Evolutionary conservation across 371 early-diverging fungal species (phyloP), one percentile per base, ranked within the genome.

Genomic region (Chytridium lagenaria): DNA sequence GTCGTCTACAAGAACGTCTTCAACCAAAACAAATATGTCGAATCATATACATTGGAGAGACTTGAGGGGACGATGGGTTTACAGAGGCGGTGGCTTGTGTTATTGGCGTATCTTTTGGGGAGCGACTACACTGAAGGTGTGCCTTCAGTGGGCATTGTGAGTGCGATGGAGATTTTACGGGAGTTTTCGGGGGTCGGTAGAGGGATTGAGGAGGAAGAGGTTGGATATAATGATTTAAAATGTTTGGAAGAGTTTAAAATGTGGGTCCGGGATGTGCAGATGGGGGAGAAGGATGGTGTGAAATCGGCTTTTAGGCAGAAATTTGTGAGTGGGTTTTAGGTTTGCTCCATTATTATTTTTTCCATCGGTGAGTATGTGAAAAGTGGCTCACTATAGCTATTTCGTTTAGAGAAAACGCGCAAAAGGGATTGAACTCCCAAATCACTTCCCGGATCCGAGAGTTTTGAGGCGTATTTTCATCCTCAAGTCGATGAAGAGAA

Each of bases 51-150:
- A 19, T 73, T 83, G 63, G 77, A 85, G 26, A 87, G 90, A 63
- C 82, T 98, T 37, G 87, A 90, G 71, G 74, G 84, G 23, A 87
- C 90, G 69, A 83, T 98, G 84, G 83, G 81, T 16, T 82, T 99
- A 51, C 78, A 83, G 40, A 83, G 93, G 68, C 81, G 88, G 38
- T 88, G 91, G 52, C 77, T 99, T 76, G 91, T 99, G 30, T 87
- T 91, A 37, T 77, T 99, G 44, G 95, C 98, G 1, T 94, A 92
- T 71, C 77, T 99, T 1, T 84, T 99, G 7, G 99, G 99, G 3
- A 95, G 96, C 77, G 99, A 99, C 86, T 99, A 99, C 79, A 94
- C 97, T 0, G 88, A 90, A n/a, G 99, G 99, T 0, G 85, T 99
- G 38, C 85, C 88, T 38, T 96, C 97, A 2, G 81, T 99, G 30